Evolutionary conservation across 2,329 filamentous ascomycete genomes (phyloP), one percentile per base, ranked within the genome.

Genomic region (Chaetomiaceae sp.): DNA sequence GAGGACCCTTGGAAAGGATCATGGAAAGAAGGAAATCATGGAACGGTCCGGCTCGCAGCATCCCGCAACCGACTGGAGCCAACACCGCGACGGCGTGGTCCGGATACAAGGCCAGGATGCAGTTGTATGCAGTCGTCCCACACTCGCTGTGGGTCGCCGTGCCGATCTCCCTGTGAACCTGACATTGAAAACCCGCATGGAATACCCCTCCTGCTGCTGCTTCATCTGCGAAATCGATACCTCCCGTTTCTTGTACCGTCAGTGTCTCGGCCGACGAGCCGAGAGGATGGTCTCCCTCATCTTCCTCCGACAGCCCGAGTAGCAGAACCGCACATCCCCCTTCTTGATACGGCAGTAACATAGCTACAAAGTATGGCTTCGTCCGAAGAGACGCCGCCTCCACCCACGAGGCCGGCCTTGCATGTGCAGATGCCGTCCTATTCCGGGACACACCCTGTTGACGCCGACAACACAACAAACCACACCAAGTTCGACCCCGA

Each of bases 341-440:
- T 19, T 33, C 44, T n/a, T n/a, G 13, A 51, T 55, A 52, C 30
- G 25, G 6, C 34, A 51, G 9, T n/a, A n/a, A n/a, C n/a, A n/a
- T n/a, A n/a, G n/a, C n/a, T n/a, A n/a, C n/a, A n/a, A n/a, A n/a
- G n/a, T 34, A 58, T 58, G 56, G 44, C 23, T 31, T 51, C 54
- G 14, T 44, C 56, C 31, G 47, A 21, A 43, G 51, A 51, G 19
- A 17, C 44, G 17, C 38, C 39, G 19, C 43, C 33, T 13, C 40
- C 44, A 21, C 46, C 39, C 33, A 14, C 19, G 27, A 35, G 54
- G 21, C 57, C 56, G n/a, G 45, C 54, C 13, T 46, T 59, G 27
- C 46, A 54, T 20, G 53, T 60, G n/a, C 57, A 59, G 33, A 48
- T 54, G 53, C 57, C 58, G 3, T 58, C 58, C 3, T 46, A 48